A percentile compares a stretch with the other conserved stretches of the same genome.
Evolutionary conservation across 2,329 filamentous ascomycete species (phyloP).

Genomic region (Alternaria rosae): DNA sequence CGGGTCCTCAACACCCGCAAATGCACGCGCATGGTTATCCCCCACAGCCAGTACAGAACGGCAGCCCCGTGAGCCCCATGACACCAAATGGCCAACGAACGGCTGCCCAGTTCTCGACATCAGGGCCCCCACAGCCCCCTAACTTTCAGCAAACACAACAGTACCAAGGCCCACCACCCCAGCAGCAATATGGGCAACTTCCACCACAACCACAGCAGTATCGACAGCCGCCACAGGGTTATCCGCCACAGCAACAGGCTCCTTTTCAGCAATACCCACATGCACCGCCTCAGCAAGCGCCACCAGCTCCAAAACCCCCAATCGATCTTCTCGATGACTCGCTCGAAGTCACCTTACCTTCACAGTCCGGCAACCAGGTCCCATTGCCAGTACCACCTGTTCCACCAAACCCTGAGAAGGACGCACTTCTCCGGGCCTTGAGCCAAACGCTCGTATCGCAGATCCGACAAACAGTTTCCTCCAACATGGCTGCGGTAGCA

Average conservation of each 20-base stretch:
- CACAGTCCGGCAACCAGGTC: conserved; percentile 54
- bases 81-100: conserved; percentile 37
- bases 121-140: conserved; percentile 25
- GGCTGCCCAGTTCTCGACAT: conserved; percentile 30
- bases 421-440: conserved; percentile 80
- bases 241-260: conserved; percentile 22
- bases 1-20: conserved; percentile 39
- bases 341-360: conserved; percentile 66
- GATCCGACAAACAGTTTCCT: conserved; percentile 71
- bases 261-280: conserved; percentile 26
- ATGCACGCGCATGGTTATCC: conserved; percentile 36
- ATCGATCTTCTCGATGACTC: conserved; percentile 69
- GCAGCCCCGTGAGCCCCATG: conserved; percentile 50
- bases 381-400: conserved; percentile 78
- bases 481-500: conserved; percentile 76
- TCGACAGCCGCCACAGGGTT: conserved; percentile 18
- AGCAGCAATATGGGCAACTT: conserved; percentile 21
- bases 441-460: conserved; percentile 73
- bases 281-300: conserved; percentile 42
- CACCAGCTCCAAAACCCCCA: conserved; percentile 25
- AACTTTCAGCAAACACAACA: conserved; percentile 25
- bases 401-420: conserved; percentile 94
- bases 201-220: conserved; percentile 18
- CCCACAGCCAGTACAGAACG: conserved; percentile 30
- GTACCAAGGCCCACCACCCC: conserved; percentile 22